Evolutionary conservation across 2,329 filamentous ascomycete genomes (phyloP).

Genomic region (Blumeria graminis): DNA sequence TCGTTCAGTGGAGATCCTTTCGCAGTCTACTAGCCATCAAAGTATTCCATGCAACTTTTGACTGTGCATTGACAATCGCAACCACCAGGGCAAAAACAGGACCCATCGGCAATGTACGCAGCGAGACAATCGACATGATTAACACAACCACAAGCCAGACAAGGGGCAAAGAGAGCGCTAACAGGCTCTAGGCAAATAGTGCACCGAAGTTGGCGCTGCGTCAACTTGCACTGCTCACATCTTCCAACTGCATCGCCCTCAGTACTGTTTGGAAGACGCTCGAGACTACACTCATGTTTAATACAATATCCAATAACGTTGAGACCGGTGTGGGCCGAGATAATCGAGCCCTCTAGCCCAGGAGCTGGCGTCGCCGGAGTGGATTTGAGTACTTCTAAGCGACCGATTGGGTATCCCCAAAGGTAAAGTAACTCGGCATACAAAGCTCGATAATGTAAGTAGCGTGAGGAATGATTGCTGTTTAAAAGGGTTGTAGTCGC

Average conservation of each 20-base stretch:
- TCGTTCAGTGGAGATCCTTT: constrained; percentile 15
- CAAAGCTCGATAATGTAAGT: constrained; percentile 35
- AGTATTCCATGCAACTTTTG: constrained; percentile 29
- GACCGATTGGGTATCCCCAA: constrained; percentile 36
- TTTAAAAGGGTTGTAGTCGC: constrained; percentile 34
- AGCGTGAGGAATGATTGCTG: constrained; percentile 21
- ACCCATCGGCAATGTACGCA: constrained; percentile 15
- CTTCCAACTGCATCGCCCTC: constrained; percentile 22
- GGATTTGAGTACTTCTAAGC: constrained; percentile 45
- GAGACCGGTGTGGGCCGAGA: constrained; percentile 20
- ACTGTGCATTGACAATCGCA: constrained; percentile 39
- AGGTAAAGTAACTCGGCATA: constrained; percentile 47
- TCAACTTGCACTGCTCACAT: constrained; percentile 25
- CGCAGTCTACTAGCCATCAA: constrained; percentile 36
- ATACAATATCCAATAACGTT: constrained; percentile 39
- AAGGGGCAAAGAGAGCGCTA: constrained; percentile 33
- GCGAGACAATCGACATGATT: constrained; percentile 28
- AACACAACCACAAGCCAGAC: constrained; percentile 37
- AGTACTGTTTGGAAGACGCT: constrained; percentile 23
- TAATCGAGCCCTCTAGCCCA: too few relatives aligned
- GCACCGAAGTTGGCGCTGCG: constrained; percentile 33
- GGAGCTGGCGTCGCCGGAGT: constrained; percentile 18
- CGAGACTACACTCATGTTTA: constrained; percentile 35
- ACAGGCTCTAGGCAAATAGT: constrained; percentile 38
- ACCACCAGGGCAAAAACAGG: constrained; percentile 33